Percentiles rank a stretch among this genome's conserved stretches.
These are phyloP conservation scores for Ceriops decandra DNA, from an alignment of 345 rosid species.

Conservation along the genomic window DNA sequence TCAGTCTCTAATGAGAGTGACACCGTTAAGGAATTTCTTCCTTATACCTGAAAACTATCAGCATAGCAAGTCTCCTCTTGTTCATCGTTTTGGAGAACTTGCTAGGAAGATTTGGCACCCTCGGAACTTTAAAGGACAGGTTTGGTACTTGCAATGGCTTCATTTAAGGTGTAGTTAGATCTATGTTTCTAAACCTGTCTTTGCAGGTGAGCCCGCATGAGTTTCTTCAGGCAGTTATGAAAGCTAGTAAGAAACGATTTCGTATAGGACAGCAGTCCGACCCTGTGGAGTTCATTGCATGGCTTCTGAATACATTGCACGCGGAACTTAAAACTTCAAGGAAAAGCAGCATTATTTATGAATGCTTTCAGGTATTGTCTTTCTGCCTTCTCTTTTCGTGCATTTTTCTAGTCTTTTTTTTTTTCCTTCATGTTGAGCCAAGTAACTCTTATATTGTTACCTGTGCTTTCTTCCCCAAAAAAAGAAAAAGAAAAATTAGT, in stretches of 20 bases:
- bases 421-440: neutral
- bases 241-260: conserved; percentile 80
- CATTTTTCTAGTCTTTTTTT: neutral
- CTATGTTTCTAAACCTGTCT: conserved; percentile 12
- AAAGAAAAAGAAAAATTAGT: neutral
- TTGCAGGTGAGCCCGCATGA: conserved; percentile 98
- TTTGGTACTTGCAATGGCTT: conserved; percentile 23
- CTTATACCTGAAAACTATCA: conserved; percentile 89
- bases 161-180: conserved; percentile 6
- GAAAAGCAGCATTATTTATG: conserved; percentile 68
- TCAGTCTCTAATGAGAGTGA: conserved; percentile 91
- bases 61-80: conserved; percentile 75
- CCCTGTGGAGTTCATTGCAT: conserved; percentile 93
- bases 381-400: conserved; percentile 1
- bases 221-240: conserved; percentile 97
- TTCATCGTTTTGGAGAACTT: conserved; percentile 92
- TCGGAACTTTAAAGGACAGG: conserved; percentile 97
- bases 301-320: conserved; percentile 95
- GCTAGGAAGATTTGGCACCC: conserved; percentile 96
- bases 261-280: conserved; percentile 90
- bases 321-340: conserved; percentile 59
- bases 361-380: conserved; percentile 79
- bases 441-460: too few species aligned
- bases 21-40: conserved; percentile 85
- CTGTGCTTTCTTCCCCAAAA: too few species aligned